Evolutionary conservation across 1,284 basidiomycete species (phyloP), one percentile per base, ranked within the genome.

Genomic region (Tylopilus sp.): DNA sequence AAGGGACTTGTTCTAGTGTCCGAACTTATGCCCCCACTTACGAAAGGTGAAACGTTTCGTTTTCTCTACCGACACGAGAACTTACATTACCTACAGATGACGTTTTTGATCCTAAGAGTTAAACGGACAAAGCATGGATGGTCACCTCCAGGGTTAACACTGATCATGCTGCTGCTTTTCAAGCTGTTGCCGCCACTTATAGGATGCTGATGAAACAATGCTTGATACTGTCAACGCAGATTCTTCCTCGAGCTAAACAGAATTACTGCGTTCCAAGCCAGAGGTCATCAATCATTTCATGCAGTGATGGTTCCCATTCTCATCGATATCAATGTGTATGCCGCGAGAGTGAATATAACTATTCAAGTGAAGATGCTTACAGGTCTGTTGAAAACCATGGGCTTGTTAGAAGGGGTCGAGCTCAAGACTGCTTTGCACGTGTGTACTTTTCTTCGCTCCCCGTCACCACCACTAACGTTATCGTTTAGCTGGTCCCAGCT

Each of bases 241-340:
- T 66, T 81, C 86, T 58, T 68, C 79, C 6, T 81, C 84, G 2
- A 89, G 90, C 74, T 85, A 93, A 61, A 89, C 87, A 16, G 89
- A 92, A 57, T 78, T 96, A 49, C 81, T 98, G 57, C 89, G 91
- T 58, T 90, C 89, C 2, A 92, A 94, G 66, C 86, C 91, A 15
- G 86, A 84, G 8, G 87, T 95, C n/a, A 90, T 97, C 61, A 89
- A 87, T 36, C 87, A 90, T 36, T 98, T 96, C 79, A 93, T 95
- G 88, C 89, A 89, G 52, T 96, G 24, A 90, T 96, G 72, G 90
- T 97, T 1, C 97, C 97, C 1, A 95, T 97, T 57, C 85, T 98
- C 59, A 91, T 98, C 63, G 96, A n/a, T n/a, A n/a, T n/a, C n/a
- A n/a, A 98, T 73, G 96, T 98, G 12, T 98, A 97, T 79, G 93